These are phyloP conservation scores for Aspergillus ochraceoroseus DNA, from an alignment of 2,329 filamentous ascomycete genomes.

Conservation along the genomic window DNA sequence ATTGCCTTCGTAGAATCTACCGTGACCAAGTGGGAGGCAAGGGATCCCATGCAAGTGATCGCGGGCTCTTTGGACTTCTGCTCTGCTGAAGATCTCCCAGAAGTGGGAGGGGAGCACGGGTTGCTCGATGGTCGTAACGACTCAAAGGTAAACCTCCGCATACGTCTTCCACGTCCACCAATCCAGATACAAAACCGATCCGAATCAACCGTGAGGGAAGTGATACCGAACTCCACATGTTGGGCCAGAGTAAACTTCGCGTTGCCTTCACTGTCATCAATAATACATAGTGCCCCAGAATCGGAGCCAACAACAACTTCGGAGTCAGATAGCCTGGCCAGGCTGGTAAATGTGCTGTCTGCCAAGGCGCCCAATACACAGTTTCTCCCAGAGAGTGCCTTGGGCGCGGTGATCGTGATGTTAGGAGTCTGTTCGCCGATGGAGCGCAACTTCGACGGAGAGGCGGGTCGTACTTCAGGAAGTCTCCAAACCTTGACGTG, in stretches of 20 bases:
- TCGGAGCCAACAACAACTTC: slow-evolving; percentile 83
- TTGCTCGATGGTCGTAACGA: slow-evolving; percentile 34
- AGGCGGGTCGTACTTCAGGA: slow-evolving; percentile 58
- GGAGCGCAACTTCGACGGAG: slow-evolving; percentile 61
- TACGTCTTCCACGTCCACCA: slow-evolving; percentile 61
- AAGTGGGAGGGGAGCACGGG: slow-evolving; percentile 24
- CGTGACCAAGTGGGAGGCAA: slow-evolving; percentile 63
- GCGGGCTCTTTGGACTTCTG: slow-evolving; percentile 32
- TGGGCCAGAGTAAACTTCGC: slow-evolving; percentile 65
- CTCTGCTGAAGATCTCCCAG: slow-evolving; percentile 21
- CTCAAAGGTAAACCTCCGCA: slow-evolving; percentile 46
- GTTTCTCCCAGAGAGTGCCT: slow-evolving; percentile 78
- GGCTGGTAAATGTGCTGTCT: slow-evolving; percentile 78
- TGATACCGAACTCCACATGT: slow-evolving; percentile 62
- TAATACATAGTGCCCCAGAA: slow-evolving; percentile 78
- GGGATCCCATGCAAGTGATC: slow-evolving; percentile 64
- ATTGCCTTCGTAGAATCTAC: slow-evolving; percentile 73
- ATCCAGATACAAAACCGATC: slow-evolving; percentile 59
- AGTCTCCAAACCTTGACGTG: slow-evolving; percentile 93
- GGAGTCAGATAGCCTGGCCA: slow-evolving; percentile 64
- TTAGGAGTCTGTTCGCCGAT: slow-evolving; percentile 32
- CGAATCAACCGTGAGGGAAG: slow-evolving; percentile 58
- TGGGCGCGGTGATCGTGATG: slow-evolving; percentile 49
- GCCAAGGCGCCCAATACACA: slow-evolving; percentile 75
- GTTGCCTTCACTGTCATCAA: slow-evolving; percentile 70